Evolutionary conservation across 2,329 filamentous ascomycete species (phyloP).

Genomic region (Colletotrichum spinosum): DNA sequence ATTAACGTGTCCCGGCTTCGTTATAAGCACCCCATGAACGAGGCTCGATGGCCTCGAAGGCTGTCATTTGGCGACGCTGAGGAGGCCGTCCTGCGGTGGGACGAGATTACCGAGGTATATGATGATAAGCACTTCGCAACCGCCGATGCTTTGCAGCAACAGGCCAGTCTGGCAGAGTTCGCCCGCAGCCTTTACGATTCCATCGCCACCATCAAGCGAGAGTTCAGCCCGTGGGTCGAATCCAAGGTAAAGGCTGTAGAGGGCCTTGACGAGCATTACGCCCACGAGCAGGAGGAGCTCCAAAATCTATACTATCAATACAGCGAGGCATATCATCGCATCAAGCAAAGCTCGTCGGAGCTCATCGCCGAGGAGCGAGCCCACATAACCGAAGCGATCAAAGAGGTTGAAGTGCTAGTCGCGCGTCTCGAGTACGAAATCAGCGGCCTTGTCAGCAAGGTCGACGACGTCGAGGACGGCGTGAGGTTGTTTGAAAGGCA

Average conservation of each 20-base stretch:
- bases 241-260: slow-evolving; percentile 67
- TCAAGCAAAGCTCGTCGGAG: slow-evolving; percentile 76
- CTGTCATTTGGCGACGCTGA: slow-evolving; percentile 82
- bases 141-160: slow-evolving; percentile 34
- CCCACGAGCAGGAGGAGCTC: slow-evolving; percentile 73
- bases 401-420: slow-evolving; percentile 82
- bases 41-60: slow-evolving; percentile 75
- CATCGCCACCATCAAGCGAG: slow-evolving; percentile 63
- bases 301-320: slow-evolving; percentile 76
- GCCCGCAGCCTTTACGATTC: slow-evolving; percentile 65
- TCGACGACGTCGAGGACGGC: slow-evolving; percentile 88
- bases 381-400: slow-evolving; percentile 76
- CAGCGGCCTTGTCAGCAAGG: slow-evolving; percentile 79
- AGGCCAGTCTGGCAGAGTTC: slow-evolving; percentile 59
- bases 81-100: slow-evolving; percentile 78
- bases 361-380: slow-evolving; percentile 77
- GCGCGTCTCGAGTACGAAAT: slow-evolving; percentile 95
- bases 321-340: slow-evolving; percentile 75
- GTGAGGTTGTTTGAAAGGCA: slow-evolving; percentile 83
- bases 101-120: slow-evolving; percentile 60
- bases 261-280: slow-evolving; percentile 70
- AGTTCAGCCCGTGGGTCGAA: slow-evolving; percentile 71
- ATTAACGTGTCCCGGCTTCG: slow-evolving; percentile 51
- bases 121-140: slow-evolving; percentile 43
- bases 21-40: slow-evolving; percentile 55